These are phyloP conservation scores for Amphirosellinia nigrospora DNA, from an alignment of 495 filamentous ascomycete species.

Conservation along the genomic window DNA sequence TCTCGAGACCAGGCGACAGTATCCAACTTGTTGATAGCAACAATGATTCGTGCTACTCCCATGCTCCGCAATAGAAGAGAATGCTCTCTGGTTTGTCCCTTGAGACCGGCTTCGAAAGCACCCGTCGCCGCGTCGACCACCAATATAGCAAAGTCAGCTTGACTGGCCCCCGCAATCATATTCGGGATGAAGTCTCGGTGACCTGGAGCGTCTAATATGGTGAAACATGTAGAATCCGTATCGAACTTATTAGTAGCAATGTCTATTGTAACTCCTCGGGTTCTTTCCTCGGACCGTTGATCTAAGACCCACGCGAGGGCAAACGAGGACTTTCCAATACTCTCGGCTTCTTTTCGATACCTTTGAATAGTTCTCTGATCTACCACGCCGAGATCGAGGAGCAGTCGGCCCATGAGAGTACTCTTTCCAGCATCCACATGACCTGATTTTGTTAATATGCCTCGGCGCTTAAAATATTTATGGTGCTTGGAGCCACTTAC, in stretches of 20 bases:
- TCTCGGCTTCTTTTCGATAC: constrained; percentile 85
- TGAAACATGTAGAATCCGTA: constrained; percentile 84
- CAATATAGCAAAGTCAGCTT: constrained; percentile 94
- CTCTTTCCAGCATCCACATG: constrained; percentile 98
- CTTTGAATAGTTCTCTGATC: constrained; percentile 86
- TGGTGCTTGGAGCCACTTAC: constrained; percentile 52
- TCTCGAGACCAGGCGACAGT: constrained; percentile 77
- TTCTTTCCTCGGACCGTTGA: constrained; percentile 84
- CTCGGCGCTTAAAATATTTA: not conserved
- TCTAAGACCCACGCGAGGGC: constrained; percentile 96
- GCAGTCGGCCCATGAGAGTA: constrained; percentile 93
- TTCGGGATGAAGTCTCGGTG: constrained; percentile 97
- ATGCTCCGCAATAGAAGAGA: constrained; percentile 88
- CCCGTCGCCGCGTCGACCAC: constrained; percentile 89
- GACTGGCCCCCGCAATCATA: constrained; percentile 96
- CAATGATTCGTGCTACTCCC: constrained; percentile 84
- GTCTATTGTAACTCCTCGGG: constrained; percentile 93
- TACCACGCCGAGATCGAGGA: constrained; percentile 86
- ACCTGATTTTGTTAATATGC: constrained; percentile 53
- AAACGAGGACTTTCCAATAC: constrained; percentile 93
- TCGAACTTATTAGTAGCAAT: constrained; percentile 94
- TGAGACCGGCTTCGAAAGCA: constrained; percentile 90
- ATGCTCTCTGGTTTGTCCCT: constrained; percentile 94
- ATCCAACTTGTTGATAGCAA: constrained; percentile 96
- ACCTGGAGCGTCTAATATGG: constrained; percentile 93